These are phyloP conservation scores for Rubia yunnanensis DNA, from an alignment of 257 asterid genomes.

Conservation along the genomic window DNA sequence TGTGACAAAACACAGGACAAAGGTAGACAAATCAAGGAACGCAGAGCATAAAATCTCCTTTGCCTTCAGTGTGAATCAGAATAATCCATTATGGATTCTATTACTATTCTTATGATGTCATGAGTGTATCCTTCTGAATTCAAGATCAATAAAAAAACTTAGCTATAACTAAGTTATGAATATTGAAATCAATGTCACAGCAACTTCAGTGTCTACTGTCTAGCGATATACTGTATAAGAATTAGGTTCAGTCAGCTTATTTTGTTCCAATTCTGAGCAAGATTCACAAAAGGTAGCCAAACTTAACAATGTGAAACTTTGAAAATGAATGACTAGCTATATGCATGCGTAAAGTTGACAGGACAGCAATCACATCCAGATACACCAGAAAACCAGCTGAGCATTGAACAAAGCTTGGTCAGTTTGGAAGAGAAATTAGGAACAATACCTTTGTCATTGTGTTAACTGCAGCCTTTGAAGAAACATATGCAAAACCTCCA, in stretches of 20 bases:
- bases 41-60: neutral
- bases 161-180: neutral
- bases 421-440: neutral
- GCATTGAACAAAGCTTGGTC: neutral
- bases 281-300: too few relatives aligned
- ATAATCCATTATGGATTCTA: neutral
- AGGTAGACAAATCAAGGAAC: neutral
- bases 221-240: neutral
- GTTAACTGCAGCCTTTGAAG: conserved; percentile 22
- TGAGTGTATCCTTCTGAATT: neutral
- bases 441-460: conserved; percentile 20
- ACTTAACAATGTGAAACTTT: neutral
- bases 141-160: neutral
- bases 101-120: neutral
- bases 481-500: conserved; percentile 24
- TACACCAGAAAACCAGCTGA: neutral
- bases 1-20: neutral
- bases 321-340: neutral
- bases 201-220: neutral
- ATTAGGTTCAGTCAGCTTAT: neutral
- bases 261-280: neutral
- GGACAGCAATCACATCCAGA: neutral
- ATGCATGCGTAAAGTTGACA: neutral
- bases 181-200: neutral
- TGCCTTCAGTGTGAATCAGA: neutral